These are phyloP conservation scores for Musa schizocarpa DNA, from an alignment of 176 grass and related monocot species.

Conservation along the genomic window DNA sequence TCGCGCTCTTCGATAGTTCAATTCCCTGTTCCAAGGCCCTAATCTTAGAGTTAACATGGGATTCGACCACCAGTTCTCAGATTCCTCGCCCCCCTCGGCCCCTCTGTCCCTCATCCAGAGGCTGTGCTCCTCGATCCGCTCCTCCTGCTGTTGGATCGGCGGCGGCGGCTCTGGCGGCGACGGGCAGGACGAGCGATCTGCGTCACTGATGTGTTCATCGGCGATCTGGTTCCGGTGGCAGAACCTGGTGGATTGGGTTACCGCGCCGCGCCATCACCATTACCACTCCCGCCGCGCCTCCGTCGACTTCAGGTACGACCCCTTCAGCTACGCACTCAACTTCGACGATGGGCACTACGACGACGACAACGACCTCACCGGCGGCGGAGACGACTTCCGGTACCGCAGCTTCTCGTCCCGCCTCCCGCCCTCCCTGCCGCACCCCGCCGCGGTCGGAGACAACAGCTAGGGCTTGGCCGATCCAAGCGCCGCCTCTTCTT, in stretches of 20 bases:
- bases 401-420: conserved; percentile 29
- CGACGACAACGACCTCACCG: not conserved
- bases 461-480: no score
- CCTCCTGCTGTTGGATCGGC: conserved; percentile 13
- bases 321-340: conserved; percentile 38
- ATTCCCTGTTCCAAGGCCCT: no score
- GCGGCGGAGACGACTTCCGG: not conserved
- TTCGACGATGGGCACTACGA: conserved; percentile 25
- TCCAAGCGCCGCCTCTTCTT: no score
- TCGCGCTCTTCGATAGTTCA: no score
- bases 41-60: not conserved
- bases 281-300: not conserved
- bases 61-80: not conserved
- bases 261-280: not conserved
- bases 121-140: conserved; percentile 14
- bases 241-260: not conserved
- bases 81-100: not conserved
- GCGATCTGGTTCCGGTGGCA: conserved; percentile 28
- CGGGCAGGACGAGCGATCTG: not conserved
- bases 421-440: conserved; percentile 22
- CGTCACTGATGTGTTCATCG: conserved; percentile 29
- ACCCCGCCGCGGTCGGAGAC: not conserved
- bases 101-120: not conserved
- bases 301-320: conserved; percentile 31
- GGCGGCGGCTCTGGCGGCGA: not conserved